A percentile compares a stretch with the other conserved stretches of the same genome.
Evolutionary conservation across 108 stramenopile species (phyloP).

Genomic region (Stephanodiscus minutulus): DNA sequence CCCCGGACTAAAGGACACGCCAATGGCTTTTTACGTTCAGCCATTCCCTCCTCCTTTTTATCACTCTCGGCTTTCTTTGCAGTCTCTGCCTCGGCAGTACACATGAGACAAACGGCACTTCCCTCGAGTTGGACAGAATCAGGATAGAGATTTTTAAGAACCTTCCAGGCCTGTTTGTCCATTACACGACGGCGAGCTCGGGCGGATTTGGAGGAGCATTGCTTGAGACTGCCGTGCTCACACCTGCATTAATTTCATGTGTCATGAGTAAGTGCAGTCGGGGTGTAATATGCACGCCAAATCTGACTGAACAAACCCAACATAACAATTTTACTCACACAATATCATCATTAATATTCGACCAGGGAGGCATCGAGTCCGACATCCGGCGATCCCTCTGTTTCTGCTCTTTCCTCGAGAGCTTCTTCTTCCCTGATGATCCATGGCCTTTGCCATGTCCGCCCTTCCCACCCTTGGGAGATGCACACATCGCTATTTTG

Average conservation of each 20-base stretch:
- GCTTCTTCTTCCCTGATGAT: conserved; percentile 65
- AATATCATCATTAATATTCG: conserved; percentile 80
- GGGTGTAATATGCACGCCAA: background rate
- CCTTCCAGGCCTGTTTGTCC: conserved; percentile 89
- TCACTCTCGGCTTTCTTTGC: conserved; percentile 55
- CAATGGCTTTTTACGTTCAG: conserved; percentile 68
- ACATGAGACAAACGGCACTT: conserved; percentile 72
- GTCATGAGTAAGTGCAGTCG: background rate
- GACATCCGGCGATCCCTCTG: conserved; percentile 66
- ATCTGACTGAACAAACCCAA: conserved; percentile 4
- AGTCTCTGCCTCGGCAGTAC: conserved; percentile 70
- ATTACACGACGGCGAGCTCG: conserved; percentile 74
- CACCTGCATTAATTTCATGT: conserved; percentile 20
- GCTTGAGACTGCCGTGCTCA: conserved; percentile 49
- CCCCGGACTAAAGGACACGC: conserved; percentile 68
- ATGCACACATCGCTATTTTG: conserved; percentile 14
- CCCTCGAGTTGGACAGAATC: conserved; percentile 68
- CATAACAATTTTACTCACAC: conserved; percentile 21
- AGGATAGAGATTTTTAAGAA: conserved; percentile 80
- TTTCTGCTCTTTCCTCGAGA: conserved; percentile 80
- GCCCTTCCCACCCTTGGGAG: conserved; percentile 26
- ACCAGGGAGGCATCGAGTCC: conserved; percentile 82
- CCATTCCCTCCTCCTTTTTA: conserved; percentile 61
- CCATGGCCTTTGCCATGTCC: conserved; percentile 12
- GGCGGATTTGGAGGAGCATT: conserved; percentile 61